Base-by-base conservation (phyloP, 2,329 filamentous ascomycete genomes). In the Penicillium sp. region DNA sequence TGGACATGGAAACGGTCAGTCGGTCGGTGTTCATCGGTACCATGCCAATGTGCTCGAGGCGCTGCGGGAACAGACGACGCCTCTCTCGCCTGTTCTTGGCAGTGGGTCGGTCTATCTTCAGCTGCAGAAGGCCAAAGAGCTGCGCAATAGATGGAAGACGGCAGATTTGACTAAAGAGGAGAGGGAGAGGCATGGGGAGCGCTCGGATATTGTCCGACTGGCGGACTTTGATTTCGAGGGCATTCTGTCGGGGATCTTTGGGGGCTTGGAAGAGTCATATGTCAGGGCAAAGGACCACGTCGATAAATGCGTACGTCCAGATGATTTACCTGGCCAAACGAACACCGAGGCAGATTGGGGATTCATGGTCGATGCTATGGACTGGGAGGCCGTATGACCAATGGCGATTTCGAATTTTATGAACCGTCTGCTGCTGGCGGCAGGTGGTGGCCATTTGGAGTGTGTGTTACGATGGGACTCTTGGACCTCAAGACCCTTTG, bases 141-240 rank as follows among this genome's bases (percentile, higher is more conserved):
- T 89, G 52, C 77, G 88, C 1, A 90, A 90, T 60, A 77, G 83
- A 9, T 90, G 88, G 88, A 90, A 90, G 72, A 83, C 86, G 50
- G 85, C 82, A 0, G 83, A 85, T 36, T 78, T 82, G 41, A 70
- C 70, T 5, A 50, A 53, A 14, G 63, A 67, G 21, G 67, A 70
- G 57, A 50, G 53, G 50, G 47, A 55, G 54, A 45, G 52, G 29
- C 60, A 67, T 65, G 39, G 65, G 53, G 43, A 69, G 66, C 47
- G 47, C 16, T 54, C 53, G 6, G 48, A 44, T 11, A 22, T 59
- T 21, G 66, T 71, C 13, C 77, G 78, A 21, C 72, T 90, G 2
- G 79, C 81, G 54, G 81, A 83, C 58, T 85, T 89, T 60, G 81
- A 88, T 50, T 73, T 90, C 10, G 79, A 83, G 22, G 75, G 74